phyloP scores from a whole-genome alignment of 306 rosid genomes.

The Quercus alba region DNA sequence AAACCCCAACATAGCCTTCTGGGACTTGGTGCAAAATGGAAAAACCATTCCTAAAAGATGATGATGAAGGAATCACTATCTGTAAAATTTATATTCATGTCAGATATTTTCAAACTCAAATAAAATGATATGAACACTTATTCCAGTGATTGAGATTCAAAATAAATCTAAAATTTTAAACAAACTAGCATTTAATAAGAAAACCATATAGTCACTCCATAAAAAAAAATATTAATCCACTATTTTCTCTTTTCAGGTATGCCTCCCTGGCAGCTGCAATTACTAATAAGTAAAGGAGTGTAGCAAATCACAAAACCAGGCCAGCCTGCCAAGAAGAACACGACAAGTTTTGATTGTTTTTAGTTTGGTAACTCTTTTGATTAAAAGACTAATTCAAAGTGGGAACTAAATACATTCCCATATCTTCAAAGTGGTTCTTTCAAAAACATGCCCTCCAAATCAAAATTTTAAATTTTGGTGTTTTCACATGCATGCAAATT shows the following conservation, averaged over 20 bases:
- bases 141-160: not conserved
- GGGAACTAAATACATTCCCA: too few species aligned
- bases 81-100: slow-evolving; percentile 23
- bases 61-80: slow-evolving; percentile 54
- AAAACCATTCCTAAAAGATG: slow-evolving; percentile 35
- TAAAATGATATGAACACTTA: not conserved
- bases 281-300: too few species aligned
- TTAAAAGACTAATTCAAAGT: too few species aligned
- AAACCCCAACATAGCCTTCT: slow-evolving; percentile 94
- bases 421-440: too few species aligned
- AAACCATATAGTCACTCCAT: too few species aligned
- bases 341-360: too few species aligned
- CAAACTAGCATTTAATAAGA: not conserved
- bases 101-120: not conserved
- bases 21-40: slow-evolving; percentile 93
- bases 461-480: too few species aligned
- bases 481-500: too few species aligned
- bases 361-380: too few species aligned
- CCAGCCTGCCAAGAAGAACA: not conserved
- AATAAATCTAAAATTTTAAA: not conserved
- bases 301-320: too few species aligned
- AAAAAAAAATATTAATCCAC: not conserved
- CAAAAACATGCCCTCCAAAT: too few species aligned
- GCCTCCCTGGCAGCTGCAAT: not conserved
- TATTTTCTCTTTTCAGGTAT: not conserved